Evolutionary conservation across 768 basidiomycete genomes (phyloP).

Genomic region (Filobasidium wieringae): DNA sequence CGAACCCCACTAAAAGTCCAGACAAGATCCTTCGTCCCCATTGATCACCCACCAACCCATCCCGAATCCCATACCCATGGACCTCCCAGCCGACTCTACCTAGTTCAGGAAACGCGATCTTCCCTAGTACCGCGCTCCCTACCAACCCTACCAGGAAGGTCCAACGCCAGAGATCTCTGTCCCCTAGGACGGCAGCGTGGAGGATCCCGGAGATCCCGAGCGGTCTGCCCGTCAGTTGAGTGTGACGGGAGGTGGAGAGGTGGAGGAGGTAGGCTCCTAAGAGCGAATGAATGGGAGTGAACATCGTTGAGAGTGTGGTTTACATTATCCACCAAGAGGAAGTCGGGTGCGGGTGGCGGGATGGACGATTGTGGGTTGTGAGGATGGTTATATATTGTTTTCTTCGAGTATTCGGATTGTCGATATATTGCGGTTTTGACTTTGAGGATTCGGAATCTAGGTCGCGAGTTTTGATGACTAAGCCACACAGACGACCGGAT

Average conservation of each 20-base stretch:
- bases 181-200: constrained; percentile 24
- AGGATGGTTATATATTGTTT: too few species aligned
- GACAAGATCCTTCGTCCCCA: constrained; percentile 11
- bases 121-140: constrained; percentile 13
- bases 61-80: constrained; percentile 7
- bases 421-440: too few species aligned
- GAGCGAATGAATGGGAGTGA: constrained; percentile 34
- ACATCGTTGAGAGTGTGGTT: constrained; percentile 10
- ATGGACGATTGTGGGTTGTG: too few species aligned
- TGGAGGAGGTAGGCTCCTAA: constrained; percentile 35
- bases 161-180: constrained; percentile 21
- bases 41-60: not conserved
- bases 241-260: constrained; percentile 29
- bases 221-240: constrained; percentile 31
- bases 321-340: too few species aligned
- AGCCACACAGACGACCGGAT: too few species aligned
- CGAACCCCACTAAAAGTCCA: constrained; percentile 35
- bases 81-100: not conserved
- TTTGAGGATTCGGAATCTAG: too few species aligned
- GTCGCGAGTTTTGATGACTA: too few species aligned
- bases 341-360: too few species aligned
- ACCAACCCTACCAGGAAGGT: constrained; percentile 20
- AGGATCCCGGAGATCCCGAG: constrained; percentile 38
- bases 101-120: constrained; percentile 1
- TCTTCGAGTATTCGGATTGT: too few species aligned